Percentiles rank a stretch among this genome's conserved stretches.
Evolutionary conservation across 2,329 filamentous ascomycete genomes (phyloP).

Genomic region (Aspergillus sp.): DNA sequence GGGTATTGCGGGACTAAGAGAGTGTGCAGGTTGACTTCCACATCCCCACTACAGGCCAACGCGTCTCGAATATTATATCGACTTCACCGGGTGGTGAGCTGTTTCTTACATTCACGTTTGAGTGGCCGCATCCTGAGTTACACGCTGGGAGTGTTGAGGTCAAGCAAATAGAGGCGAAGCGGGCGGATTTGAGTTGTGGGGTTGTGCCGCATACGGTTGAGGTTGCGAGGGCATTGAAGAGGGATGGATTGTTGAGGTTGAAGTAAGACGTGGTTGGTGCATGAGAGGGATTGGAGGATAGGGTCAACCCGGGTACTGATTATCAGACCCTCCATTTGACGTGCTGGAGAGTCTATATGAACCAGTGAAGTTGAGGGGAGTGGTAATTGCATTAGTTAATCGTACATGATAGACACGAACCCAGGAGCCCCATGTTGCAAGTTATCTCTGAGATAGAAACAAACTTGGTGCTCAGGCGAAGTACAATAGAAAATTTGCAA

Average conservation of each 20-base stretch:
- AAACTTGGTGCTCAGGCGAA: too few species aligned
- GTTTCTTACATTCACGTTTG: constrained; percentile 44
- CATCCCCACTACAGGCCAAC: constrained; percentile 33
- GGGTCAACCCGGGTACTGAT: too few species aligned
- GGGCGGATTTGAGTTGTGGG: constrained; percentile 11
- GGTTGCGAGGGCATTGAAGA: constrained; percentile 11
- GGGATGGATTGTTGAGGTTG: not conserved
- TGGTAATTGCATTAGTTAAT: too few species aligned
- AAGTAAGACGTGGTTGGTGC: too few species aligned
- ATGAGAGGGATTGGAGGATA: too few species aligned
- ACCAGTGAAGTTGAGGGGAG: too few species aligned
- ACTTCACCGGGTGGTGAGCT: constrained; percentile 29
- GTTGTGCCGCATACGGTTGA: constrained; percentile 10
- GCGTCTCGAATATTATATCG: constrained; percentile 41
- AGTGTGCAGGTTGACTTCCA: constrained; percentile 39
- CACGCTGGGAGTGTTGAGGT: constrained; percentile 28
- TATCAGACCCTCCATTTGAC: too few species aligned
- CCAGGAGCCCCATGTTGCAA: too few species aligned
- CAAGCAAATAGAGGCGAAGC: constrained; percentile 18
- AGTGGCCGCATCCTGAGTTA: constrained; percentile 32
- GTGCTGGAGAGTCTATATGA: too few species aligned
- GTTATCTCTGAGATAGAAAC: too few species aligned
- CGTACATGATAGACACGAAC: too few species aligned
- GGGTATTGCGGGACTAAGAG: not conserved
- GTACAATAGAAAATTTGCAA: too few species aligned